Conservation (phyloP, 345 rosid species). For the Rubroshorea leprosula region DNA sequence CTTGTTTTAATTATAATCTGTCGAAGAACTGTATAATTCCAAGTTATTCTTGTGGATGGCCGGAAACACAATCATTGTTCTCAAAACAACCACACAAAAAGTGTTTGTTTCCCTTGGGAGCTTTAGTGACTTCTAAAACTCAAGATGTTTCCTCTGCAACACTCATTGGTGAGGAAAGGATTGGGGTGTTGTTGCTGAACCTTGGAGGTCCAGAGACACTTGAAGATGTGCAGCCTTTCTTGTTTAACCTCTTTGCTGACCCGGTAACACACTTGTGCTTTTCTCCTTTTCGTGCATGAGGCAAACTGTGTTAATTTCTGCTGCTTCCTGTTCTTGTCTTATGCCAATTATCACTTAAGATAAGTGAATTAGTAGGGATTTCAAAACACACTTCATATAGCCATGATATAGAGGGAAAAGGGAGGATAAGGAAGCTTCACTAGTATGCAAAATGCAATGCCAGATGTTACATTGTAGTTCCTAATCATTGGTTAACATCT, state of each 20-base stretch:
- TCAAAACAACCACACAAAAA: constrained; percentile 28
- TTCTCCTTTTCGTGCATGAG: not conserved
- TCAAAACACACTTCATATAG: too few relatives aligned
- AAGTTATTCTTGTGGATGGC: constrained; percentile 31
- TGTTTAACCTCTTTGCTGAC: constrained; percentile 96
- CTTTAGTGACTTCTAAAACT: constrained; percentile 53
- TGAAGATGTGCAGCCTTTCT: constrained; percentile 94
- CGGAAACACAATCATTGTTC: constrained; percentile 16
- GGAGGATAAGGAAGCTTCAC: too few relatives aligned
- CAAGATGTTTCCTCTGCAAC: constrained; percentile 30
- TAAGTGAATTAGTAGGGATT: too few relatives aligned
- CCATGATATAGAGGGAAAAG: too few relatives aligned
- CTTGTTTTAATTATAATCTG: constrained; percentile 20
- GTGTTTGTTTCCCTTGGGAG: constrained; percentile 36
- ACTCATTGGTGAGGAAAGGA: constrained; percentile 46
- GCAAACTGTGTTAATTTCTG: too few relatives aligned
- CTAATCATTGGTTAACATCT: too few relatives aligned
- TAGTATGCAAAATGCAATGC: too few relatives aligned
- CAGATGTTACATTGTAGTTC: too few relatives aligned
- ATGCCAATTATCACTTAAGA: too few relatives aligned
- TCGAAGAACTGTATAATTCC: constrained; percentile 21
- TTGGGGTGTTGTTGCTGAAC: constrained; percentile 84
- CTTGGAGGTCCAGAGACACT: constrained; percentile 99
- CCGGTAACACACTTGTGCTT: constrained; percentile 37
- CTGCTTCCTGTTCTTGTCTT: too few relatives aligned